Percentiles rank a stretch among this genome's conserved stretches.
These are phyloP conservation scores for Podila verticillata DNA, from an alignment of 192 early-diverging fungal genomes.

Conservation along the genomic window DNA sequence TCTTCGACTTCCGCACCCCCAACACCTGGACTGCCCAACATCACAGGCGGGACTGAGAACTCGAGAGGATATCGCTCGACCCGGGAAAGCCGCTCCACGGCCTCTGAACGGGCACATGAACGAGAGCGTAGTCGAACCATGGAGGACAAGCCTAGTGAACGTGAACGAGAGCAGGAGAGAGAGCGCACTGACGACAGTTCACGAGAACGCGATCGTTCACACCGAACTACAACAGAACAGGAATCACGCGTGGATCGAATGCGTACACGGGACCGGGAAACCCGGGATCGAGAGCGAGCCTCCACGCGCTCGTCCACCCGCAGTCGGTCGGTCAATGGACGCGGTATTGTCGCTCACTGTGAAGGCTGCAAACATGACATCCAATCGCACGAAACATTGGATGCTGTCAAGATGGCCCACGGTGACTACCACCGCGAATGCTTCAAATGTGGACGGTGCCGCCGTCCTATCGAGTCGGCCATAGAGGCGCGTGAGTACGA, in stretches of 20 bases:
- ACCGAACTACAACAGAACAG: background rate
- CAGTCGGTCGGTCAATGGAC: slow-evolving; percentile 33
- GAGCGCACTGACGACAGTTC: background rate
- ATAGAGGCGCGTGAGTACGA: slow-evolving; percentile 64
- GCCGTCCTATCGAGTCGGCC: slow-evolving; percentile 54
- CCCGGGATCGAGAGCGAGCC: slow-evolving; percentile 10
- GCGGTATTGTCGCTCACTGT: slow-evolving; percentile 32
- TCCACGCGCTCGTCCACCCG: slow-evolving; percentile 30
- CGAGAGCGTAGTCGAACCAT: background rate
- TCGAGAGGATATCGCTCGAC: slow-evolving; percentile 31
- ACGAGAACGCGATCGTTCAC: background rate
- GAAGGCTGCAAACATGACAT: slow-evolving; percentile 47
- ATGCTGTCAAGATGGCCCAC: slow-evolving; percentile 37
- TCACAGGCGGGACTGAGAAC: slow-evolving; percentile 12
- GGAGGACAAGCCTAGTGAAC: background rate
- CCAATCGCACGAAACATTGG: slow-evolving; percentile 14
- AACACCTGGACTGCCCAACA: slow-evolving; percentile 24
- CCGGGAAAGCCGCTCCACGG: slow-evolving; percentile 20
- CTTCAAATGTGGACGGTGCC: slow-evolving; percentile 67
- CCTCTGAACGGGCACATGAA: slow-evolving; percentile 9
- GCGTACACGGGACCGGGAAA: slow-evolving; percentile 23
- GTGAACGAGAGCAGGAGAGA: slow-evolving; percentile 17
- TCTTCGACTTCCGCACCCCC: slow-evolving; percentile 24
- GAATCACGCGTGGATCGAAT: background rate
- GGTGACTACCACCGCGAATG: slow-evolving; percentile 62